Base-by-base conservation (phyloP, 768 basidiomycete species). In the Mycena leptocephala region DNA sequence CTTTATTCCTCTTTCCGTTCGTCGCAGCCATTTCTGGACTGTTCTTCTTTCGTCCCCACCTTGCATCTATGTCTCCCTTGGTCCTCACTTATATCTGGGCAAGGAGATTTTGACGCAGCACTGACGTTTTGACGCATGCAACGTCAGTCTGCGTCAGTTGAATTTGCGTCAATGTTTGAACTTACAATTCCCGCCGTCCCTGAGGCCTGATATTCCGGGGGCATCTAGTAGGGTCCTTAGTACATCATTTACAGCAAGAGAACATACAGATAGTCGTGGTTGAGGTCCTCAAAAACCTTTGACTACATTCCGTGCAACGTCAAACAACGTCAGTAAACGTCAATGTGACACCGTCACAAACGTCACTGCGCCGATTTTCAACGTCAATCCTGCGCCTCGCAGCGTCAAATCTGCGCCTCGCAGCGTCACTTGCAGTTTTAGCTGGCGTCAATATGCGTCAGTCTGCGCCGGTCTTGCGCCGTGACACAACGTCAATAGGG, bases 21-120 rank as follows among this genome's bases (percentile, higher is more conserved):
- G n/a, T n/a, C n/a, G n/a, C n/a, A n/a, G n/a, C n/a, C n/a, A n/a
- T n/a, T n/a, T n/a, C n/a, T n/a, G n/a, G n/a, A n/a, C n/a, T n/a
- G n/a, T n/a, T n/a, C n/a, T n/a, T n/a, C n/a, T n/a, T n/a, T n/a
- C n/a, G n/a, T n/a, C n/a, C n/a, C n/a, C n/a, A n/a, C n/a, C n/a
- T n/a, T n/a, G n/a, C n/a, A n/a, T n/a, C n/a, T n/a, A n/a, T n/a
- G n/a, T n/a, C n/a, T n/a, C n/a, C n/a, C n/a, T n/a, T n/a, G n/a
- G n/a, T n/a, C n/a, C n/a, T n/a, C n/a, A n/a, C n/a, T n/a, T n/a
- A n/a, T n/a, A n/a, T n/a, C n/a, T n/a, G n/a, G n/a, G n/a, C n/a
- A n/a, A n/a, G n/a, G n/a, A n/a, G 55, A 56, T 56, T 56, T 56
- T 56, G 55, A 75, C 85, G 83, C 55, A 56, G 55, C 55, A 56